Evolutionary conservation across 768 basidiomycete species (phyloP), one percentile per base, ranked within the genome.

Genomic region (Mycena indigotica): DNA sequence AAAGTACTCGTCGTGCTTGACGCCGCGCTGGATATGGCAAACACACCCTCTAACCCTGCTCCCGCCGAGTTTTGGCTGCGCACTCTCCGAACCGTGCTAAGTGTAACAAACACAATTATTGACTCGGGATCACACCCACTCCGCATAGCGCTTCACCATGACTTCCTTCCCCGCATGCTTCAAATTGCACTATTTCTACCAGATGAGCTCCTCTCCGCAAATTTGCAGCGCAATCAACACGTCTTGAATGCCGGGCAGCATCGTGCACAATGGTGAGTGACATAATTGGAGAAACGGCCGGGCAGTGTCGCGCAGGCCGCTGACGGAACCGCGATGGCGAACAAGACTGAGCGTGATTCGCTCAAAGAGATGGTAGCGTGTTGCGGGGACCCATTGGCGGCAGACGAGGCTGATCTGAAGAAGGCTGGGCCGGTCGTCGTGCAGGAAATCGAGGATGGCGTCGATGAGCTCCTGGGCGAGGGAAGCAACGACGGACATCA

Each of bases 291-390:
- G 25, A n/a, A 62, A 62, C 3, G 15, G 23, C n/a, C 40, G 44
- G 2, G 55, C 60, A 28, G 26, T 61, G 25, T 61, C 52, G 4
- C 21, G 28, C 12, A 26, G 13, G 13, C 24, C 46, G 21, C 51
- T 39, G 10, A 35, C 10, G 10, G 32, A 35, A 3, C 28, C 23
- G 1, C 21, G 41, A 29, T 48, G 52, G 17, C 44, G 28, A 39
- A 49, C 50, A 23, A 52, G 46, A 40, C 49, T 50, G 50, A 69
- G 53, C 25, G 61, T 60, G 29, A 70, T 62, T 1, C 56, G 45
- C 16, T 61, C 53, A 52, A 67, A 70, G 46, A 69, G 53, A 45
- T 69, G 68, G 2, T 56, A 52, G 0, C 66, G 67, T 26, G 63
- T 58, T 4, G 68, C 59, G n/a, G 57, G 44, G 44, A 64, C 60